These are phyloP conservation scores for Malassezia vespertilionis DNA, from an alignment of 1,284 basidiomycete species.

Conservation along the genomic window DNA sequence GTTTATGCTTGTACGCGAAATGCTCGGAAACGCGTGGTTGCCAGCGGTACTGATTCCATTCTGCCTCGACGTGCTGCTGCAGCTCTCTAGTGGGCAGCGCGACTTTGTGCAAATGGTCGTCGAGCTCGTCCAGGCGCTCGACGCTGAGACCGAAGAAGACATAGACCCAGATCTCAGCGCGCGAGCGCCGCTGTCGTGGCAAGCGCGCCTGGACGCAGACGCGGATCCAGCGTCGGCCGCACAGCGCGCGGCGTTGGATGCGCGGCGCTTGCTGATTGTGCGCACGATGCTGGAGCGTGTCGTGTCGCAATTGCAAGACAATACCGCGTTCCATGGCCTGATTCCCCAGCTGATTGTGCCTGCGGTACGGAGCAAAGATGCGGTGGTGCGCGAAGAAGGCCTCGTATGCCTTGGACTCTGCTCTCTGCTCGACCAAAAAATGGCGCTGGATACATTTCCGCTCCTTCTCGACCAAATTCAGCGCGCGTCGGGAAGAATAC, in stretches of 20 bases:
- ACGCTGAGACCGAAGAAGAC: conserved; percentile 29
- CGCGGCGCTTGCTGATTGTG: conserved; percentile 54
- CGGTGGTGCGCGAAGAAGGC: conserved; percentile 71
- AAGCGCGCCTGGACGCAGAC: conserved; percentile 4
- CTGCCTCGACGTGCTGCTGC: conserved; percentile 75
- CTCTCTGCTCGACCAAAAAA: conserved; percentile 77
- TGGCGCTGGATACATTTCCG: conserved; percentile 81
- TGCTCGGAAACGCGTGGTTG: conserved; percentile 64
- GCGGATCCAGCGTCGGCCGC: conserved; percentile 13
- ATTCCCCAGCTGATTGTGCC: conserved; percentile 82
- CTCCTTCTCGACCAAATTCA: conserved; percentile 78
- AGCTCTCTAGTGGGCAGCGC: conserved; percentile 70
- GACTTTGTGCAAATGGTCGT: conserved; percentile 89
- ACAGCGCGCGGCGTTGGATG: conserved; percentile 27
- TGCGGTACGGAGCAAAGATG: conserved; percentile 74
- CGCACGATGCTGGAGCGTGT: conserved; percentile 79
- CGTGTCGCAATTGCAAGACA: conserved; percentile 65
- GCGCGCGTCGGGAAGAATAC: conserved; percentile 64
- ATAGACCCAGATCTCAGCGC: conserved; percentile 11
- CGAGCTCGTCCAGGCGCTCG: conserved; percentile 64
- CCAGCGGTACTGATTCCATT: conserved; percentile 67
- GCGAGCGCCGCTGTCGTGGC: conserved; percentile 12
- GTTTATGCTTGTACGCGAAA: conserved; percentile 52
- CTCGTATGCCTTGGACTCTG: conserved; percentile 75
- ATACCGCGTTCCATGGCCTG: conserved; percentile 82